These are phyloP conservation scores for Dioszegia aurantiaca DNA, from an alignment of 768 basidiomycete genomes.

Conservation along the genomic window DNA sequence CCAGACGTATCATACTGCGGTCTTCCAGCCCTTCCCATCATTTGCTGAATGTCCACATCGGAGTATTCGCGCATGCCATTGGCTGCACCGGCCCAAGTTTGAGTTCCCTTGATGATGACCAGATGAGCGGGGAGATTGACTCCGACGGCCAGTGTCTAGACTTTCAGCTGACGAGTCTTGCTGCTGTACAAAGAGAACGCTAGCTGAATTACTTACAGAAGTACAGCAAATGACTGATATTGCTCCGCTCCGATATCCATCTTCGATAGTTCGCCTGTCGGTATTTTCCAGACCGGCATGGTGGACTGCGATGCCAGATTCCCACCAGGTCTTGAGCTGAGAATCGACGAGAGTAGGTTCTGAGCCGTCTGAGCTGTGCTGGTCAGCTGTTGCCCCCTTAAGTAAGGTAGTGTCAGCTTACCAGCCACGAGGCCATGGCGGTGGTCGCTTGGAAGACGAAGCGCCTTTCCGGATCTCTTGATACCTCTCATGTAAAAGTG, in stretches of 20 bases:
- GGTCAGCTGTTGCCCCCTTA: background rate
- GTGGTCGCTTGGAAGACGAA: conserved; percentile 49
- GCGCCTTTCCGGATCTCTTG: conserved; percentile 71
- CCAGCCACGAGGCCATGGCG: conserved; percentile 23
- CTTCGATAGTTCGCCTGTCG: conserved; percentile 73
- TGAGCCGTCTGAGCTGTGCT: conserved; percentile 63
- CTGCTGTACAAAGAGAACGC: background rate
- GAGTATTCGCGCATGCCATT: conserved; percentile 71
- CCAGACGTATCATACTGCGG: conserved; percentile 75
- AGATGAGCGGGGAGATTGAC: conserved; percentile 94
- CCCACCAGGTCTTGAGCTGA: conserved; percentile 65
- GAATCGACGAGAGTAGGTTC: conserved; percentile 65
- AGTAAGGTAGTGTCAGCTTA: background rate
- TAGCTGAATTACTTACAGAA: conserved; percentile 64
- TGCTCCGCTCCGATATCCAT: conserved; percentile 64
- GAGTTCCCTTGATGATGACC: conserved; percentile 89
- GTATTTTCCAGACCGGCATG: conserved; percentile 78
- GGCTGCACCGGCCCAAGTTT: conserved; percentile 64
- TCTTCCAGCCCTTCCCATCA: conserved; percentile 93
- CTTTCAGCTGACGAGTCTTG: conserved; percentile 6
- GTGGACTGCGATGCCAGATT: conserved; percentile 77
- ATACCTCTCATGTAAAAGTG: conserved; percentile 1
- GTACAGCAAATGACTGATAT: conserved; percentile 74
- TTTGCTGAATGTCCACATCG: conserved; percentile 83
- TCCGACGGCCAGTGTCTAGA: conserved; percentile 87